phyloP scores from a whole-genome alignment of 495 filamentous ascomycete genomes.

The Podospora sp. region DNA sequence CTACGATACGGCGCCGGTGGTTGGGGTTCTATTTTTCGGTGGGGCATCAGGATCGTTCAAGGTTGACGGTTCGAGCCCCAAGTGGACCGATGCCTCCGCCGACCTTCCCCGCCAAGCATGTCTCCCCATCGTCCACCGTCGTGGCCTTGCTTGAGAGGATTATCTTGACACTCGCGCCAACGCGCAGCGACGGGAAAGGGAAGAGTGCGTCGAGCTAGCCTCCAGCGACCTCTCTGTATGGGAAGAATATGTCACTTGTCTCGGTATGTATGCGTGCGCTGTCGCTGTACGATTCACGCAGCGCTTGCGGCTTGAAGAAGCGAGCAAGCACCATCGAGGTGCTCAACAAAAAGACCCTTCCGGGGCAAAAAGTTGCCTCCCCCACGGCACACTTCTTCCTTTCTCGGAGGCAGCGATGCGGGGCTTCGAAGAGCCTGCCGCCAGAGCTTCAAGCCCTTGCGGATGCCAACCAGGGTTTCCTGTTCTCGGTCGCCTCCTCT shows the following conservation, averaged over 20 bases:
- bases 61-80: constrained; percentile 15
- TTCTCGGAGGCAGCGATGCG: background rate
- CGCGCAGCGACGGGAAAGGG: constrained; percentile 15
- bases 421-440: background rate
- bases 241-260: constrained; percentile 9
- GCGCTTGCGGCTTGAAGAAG: background rate
- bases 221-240: constrained; percentile 10
- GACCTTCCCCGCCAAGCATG: constrained; percentile 20
- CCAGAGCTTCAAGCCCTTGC: background rate
- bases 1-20: constrained; percentile 9
- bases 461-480: background rate
- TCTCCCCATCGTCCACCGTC: constrained; percentile 16
- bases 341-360: too few species aligned
- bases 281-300: constrained; percentile 7
- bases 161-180: background rate
- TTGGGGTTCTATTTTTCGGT: constrained; percentile 13
- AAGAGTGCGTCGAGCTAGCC: constrained; percentile 20
- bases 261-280: constrained; percentile 14
- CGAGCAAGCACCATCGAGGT: background rate
- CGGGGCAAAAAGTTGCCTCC: background rate
- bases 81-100: constrained; percentile 9
- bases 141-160: constrained; percentile 33
- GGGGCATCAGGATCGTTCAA: constrained; percentile 14
- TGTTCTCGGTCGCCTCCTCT: background rate
- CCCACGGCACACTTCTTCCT: background rate